Conservation (phyloP, 257 asterid species). For the Oldenlandia corymbosa region DNA sequence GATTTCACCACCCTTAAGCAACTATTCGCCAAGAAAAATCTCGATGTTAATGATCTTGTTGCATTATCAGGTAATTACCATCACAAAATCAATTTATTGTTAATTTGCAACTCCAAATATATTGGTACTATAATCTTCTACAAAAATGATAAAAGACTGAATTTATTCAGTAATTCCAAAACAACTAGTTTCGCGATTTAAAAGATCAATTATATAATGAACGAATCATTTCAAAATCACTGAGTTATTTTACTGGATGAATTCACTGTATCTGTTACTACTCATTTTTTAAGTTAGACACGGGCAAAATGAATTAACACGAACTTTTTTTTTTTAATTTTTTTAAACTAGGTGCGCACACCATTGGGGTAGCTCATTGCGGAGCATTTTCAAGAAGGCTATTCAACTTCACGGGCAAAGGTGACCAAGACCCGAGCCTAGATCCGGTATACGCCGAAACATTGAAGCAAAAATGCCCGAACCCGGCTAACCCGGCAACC, state of each 20-base stretch:
- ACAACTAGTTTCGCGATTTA: no score
- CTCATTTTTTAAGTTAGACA: no score
- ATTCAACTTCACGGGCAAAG: constrained; percentile 46
- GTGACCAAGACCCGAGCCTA: constrained; percentile 48
- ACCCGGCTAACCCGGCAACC: constrained; percentile 32
- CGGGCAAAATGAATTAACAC: no score
- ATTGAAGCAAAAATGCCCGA: constrained; percentile 26
- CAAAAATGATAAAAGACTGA: no score
- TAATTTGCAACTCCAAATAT: no score
- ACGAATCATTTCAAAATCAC: no score
- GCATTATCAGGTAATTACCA: constrained; percentile 43
- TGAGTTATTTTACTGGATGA: no score
- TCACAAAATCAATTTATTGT: no score
- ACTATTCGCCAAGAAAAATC: constrained; percentile 25
- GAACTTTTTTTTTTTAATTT: not conserved
- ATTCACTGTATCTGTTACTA: no score
- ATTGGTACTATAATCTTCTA: no score
- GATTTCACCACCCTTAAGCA: constrained; percentile 33
- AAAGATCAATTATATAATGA: no score
- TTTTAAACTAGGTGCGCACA: constrained; percentile 42
- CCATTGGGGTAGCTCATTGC: constrained; percentile 54
- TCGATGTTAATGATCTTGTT: constrained; percentile 38
- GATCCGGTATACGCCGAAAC: constrained; percentile 29
- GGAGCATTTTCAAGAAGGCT: constrained; percentile 45
- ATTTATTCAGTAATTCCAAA: no score